Evolutionary conservation across 2,329 filamentous ascomycete species (phyloP).

Genomic region (Emericellopsis atlantica): DNA sequence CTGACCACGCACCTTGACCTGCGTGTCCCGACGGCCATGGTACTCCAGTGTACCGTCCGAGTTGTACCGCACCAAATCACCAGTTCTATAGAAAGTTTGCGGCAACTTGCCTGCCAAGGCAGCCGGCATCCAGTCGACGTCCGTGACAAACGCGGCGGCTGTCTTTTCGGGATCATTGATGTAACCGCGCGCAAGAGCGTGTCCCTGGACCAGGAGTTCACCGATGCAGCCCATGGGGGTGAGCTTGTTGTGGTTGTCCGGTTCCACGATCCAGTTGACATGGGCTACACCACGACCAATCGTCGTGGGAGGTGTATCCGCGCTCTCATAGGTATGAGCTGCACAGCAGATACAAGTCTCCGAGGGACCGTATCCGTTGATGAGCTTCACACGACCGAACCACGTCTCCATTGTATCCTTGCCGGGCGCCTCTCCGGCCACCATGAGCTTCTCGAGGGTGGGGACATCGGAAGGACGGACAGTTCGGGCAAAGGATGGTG

Average conservation of each 20-base stretch:
- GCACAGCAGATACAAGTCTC: conserved; percentile 4
- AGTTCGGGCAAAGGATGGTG: conserved; percentile 2
- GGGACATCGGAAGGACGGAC: conserved; percentile 2
- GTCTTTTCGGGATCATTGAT: conserved; percentile 38
- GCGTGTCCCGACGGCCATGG: conserved; percentile 7
- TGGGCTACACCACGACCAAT: conserved; percentile 2
- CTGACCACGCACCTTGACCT: conserved; percentile 9
- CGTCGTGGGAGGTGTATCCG: background rate
- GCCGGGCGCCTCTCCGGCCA: conserved; percentile 6
- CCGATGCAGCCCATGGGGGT: conserved; percentile 14
- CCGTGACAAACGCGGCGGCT: conserved; percentile 30
- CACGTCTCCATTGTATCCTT: conserved; percentile 6
- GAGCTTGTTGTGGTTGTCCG: conserved; percentile 5
- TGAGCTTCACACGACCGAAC: conserved; percentile 3
- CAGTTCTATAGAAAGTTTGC: conserved; percentile 6
- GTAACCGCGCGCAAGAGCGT: conserved; percentile 42
- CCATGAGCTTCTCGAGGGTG: conserved; percentile 2
- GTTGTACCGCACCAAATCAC: conserved; percentile 7
- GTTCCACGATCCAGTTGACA: conserved; percentile 6
- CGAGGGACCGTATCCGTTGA: conserved; percentile 8
- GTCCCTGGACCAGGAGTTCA: conserved; percentile 34
- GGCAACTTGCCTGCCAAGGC: conserved; percentile 6
- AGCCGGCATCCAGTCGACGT: conserved; percentile 28
- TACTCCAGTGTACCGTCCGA: conserved; percentile 7
- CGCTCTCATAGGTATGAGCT: background rate